A percentile compares a stretch with the other conserved stretches of the same genome.
Evolutionary conservation across 2,329 filamentous ascomycete species (phyloP).

Genomic region (Albophoma yamanashiensis): DNA sequence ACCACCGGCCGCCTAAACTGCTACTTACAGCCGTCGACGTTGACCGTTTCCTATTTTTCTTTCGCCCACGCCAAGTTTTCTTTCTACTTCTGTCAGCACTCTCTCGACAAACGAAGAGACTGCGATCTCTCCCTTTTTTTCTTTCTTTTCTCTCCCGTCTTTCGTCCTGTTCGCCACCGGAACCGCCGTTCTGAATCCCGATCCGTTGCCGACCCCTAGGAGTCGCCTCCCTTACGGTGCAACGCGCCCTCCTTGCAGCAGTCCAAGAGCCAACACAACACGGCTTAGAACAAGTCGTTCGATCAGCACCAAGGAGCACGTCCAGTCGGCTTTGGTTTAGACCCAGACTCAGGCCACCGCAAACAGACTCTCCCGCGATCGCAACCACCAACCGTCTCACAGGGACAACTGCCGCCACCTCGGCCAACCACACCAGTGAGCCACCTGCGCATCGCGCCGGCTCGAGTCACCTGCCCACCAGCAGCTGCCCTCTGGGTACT

Average conservation of each 20-base stretch:
- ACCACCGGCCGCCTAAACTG: too few species aligned
- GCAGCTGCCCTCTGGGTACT: neutral
- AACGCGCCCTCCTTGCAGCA: neutral
- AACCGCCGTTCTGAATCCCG: neutral
- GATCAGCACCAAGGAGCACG: neutral
- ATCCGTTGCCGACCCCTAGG: neutral
- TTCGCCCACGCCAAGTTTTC: neutral
- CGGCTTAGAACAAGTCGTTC: neutral
- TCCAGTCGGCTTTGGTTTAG: neutral
- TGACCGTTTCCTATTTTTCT: slow-evolving; percentile 14
- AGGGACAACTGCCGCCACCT: neutral
- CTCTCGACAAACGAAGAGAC: neutral
- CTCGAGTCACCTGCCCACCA: neutral
- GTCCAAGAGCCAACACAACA: neutral
- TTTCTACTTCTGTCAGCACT: neutral
- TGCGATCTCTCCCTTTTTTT: neutral
- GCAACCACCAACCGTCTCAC: neutral
- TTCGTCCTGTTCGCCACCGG: neutral
- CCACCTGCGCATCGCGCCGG: neutral
- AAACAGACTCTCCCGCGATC: neutral
- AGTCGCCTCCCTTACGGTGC: neutral
- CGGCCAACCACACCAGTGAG: neutral
- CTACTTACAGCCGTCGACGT: slow-evolving; percentile 11
- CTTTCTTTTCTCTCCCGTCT: neutral
- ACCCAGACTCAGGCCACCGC: neutral